These are phyloP conservation scores for Alternaria dauci DNA, from an alignment of 2,329 filamentous ascomycete species.

Conservation along the genomic window DNA sequence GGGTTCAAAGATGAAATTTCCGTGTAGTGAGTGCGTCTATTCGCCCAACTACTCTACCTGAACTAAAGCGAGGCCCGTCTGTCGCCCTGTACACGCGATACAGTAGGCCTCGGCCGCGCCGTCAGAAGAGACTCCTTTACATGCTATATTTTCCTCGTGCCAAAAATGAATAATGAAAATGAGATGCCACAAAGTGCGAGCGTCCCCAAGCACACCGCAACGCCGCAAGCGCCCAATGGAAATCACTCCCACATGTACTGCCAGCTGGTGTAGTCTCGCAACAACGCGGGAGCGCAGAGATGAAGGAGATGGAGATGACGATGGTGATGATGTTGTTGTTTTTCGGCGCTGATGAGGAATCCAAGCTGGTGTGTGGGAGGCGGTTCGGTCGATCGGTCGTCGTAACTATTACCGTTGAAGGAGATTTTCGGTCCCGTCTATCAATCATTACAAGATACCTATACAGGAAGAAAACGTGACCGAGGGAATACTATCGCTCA, in stretches of 20 bases:
- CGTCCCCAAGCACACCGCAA: constrained; percentile 30
- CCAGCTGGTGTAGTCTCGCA: constrained; percentile 28
- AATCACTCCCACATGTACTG: constrained; percentile 33
- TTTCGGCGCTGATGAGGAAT: constrained; percentile 32
- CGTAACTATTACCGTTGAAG: constrained; percentile 47
- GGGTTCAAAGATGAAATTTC: background rate
- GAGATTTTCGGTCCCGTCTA: constrained; percentile 51
- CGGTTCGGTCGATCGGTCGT: constrained; percentile 36
- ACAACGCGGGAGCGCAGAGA: constrained; percentile 30
- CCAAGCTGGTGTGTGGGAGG: constrained; percentile 35
- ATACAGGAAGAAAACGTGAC: constrained; percentile 49
- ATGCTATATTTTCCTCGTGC: constrained; percentile 42
- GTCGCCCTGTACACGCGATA: constrained; percentile 25
- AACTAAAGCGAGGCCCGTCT: constrained; percentile 22
- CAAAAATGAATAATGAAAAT: constrained; percentile 35
- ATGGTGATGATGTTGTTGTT: constrained; percentile 17
- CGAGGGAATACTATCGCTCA: constrained; percentile 41
- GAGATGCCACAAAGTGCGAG: constrained; percentile 35
- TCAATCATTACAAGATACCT: constrained; percentile 54
- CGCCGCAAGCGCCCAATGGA: constrained; percentile 39
- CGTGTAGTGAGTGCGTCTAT: constrained; percentile 31
- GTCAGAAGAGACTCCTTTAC: constrained; percentile 36
- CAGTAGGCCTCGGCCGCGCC: constrained; percentile 15
- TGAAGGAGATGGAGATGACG: constrained; percentile 34
- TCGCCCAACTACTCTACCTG: constrained; percentile 35